Evolutionary conservation across 441 rosid genomes (phyloP), one percentile per base, ranked within the genome.

Genomic region (Erysimum cheiri): DNA sequence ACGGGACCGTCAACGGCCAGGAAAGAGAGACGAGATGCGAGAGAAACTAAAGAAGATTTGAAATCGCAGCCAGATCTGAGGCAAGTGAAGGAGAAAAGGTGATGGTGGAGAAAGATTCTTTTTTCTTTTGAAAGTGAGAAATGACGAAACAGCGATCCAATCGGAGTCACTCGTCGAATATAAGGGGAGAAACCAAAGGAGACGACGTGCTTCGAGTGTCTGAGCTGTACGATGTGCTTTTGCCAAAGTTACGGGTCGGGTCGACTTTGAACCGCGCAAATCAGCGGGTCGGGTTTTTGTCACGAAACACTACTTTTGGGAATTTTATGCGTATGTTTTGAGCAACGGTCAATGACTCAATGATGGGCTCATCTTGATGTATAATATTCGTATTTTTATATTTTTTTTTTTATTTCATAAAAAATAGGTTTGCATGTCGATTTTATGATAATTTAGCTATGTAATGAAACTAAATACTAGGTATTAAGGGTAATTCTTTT

Each of bases 61-160:
- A 32, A 80, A 80, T 72, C 84, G 83, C 80, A 73, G 85, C 78
- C 71, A 83, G 96, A 88, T 89, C 95, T 82, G 81, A 74, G 70
- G 81, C 80, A 68, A 61, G 78, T 81, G 80, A 76, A 36, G 52
- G 41, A 77, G 64, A 70, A 77, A 82, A 69, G 49, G 46, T 37
- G 66, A 48, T 31, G 67, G 50, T 37, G 24, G 14, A 72, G 52
- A 53, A 50, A 65, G 63, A 69, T 28, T 58, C 63, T 13, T 36
- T 57, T 35, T 26, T 48, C 6, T 6, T 64, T 31, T 1, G 67
- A 8, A 32, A 49, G 58, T 48, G 50, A 33, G 67, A 57, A 49
- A 72, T 37, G 43, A 62, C 49, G 59, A 37, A 54, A 65, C 56
- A 63, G 70, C 55, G 84, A 81, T 73, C 82, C 64, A 73, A 77